Base-by-base conservation (phyloP, 2,329 filamentous ascomycete species). In the Colletotrichum shisoi region DNA sequence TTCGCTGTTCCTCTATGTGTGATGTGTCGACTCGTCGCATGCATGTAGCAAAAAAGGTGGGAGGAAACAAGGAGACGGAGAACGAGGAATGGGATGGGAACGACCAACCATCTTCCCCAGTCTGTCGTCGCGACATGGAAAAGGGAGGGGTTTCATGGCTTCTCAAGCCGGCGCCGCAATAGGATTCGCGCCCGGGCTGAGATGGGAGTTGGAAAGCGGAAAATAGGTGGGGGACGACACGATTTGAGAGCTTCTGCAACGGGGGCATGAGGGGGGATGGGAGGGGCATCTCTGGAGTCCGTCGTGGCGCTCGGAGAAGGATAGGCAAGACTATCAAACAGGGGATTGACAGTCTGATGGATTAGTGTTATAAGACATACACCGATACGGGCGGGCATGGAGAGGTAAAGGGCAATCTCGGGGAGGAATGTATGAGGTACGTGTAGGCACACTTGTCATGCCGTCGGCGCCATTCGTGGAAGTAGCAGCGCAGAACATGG, bases 201-300 rank as follows among this genome's bases (percentile, higher is more conserved):
- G 37, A 19, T 37, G 49, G 48, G 51, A 40, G 34, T 24, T 15
- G n/a, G 34, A 11, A 24, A 17, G 53, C 63, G 69, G 59, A 63
- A 65, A 65, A 53, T 52, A 68, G 54, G 44, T 57, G 61, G 65
- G 13, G 12, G 5, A 48, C 45, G 12, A 48, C 45, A 65, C 64
- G 54, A 62, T 24, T 11, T 1, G 42, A 21, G 42, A 7, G 21
- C 21, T 39, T 52, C 62, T 52, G 63, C 46, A 68, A 34, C 51
- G 48, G 58, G 31, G n/a, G 19, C 17, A 40, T 15, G 17, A 24
- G n/a, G 27, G 44, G 37, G 42, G 39, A 21, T 12, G 27, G 12
- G 13, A 17, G 46, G 46, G 11, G 45, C 31, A 58, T 58, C 15
- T 58, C 44, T 34, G 19, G 31, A 37, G 42, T 58, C 39, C 42